These are phyloP conservation scores for Paspalum notatum DNA, from an alignment of 176 grass and related monocot species.

Conservation along the genomic window DNA sequence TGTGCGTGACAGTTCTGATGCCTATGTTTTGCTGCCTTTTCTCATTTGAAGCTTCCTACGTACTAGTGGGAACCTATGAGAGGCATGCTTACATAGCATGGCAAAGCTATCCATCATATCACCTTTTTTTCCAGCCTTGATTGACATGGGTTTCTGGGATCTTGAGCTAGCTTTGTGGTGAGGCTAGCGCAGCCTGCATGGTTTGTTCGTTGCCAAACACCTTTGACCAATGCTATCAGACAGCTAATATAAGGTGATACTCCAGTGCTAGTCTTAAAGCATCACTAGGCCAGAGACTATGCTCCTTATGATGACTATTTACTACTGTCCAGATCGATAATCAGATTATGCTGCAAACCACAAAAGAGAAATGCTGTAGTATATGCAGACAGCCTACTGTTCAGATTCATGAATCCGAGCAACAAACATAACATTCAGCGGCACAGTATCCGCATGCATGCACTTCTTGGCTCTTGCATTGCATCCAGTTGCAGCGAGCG, in stretches of 20 bases:
- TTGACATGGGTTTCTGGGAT: conserved; percentile 68
- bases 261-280: background rate
- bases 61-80: conserved; percentile 46
- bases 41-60: conserved; percentile 49
- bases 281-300: background rate
- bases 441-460: conserved; percentile 26
- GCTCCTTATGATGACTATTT: background rate
- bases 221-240: conserved; percentile 37
- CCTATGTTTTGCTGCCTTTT: conserved; percentile 43
- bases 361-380: background rate
- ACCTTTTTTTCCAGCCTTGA: conserved; percentile 25
- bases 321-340: too few relatives aligned
- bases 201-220: conserved; percentile 13
- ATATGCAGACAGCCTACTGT: background rate
- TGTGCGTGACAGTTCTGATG: conserved; percentile 56
- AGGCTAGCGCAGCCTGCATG: background rate
- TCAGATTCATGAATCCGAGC: conserved; percentile 36
- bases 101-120: conserved; percentile 22
- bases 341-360: background rate
- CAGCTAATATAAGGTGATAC: conserved; percentile 1
- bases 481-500: conserved; percentile 29
- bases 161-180: conserved; percentile 46
- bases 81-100: conserved; percentile 14
- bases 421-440: conserved; percentile 53
- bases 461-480: conserved; percentile 24